These are phyloP conservation scores for Eutypella sp. DNA, from an alignment of 2,329 filamentous ascomycete genomes.

Conservation along the genomic window DNA sequence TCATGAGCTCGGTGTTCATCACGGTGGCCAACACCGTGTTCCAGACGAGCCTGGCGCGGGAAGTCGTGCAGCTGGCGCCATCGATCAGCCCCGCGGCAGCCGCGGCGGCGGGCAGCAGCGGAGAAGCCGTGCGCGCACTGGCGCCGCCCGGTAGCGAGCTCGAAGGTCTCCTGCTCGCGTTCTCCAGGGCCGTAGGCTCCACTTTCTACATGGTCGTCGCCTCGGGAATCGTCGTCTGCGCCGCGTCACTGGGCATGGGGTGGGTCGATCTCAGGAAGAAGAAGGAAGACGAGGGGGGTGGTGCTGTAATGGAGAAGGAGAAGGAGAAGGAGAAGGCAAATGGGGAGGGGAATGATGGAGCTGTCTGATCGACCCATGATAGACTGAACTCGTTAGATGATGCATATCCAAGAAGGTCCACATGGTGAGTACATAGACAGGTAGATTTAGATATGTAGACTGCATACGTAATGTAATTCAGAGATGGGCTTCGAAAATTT, in stretches of 20 bases:
- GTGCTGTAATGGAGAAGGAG: slow-evolving; percentile 2
- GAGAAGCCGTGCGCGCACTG: slow-evolving; percentile 22
- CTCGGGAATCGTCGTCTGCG: slow-evolving; percentile 14
- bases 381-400: too few relatives aligned
- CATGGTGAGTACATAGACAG: too few relatives aligned
- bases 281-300: slow-evolving; percentile 9
- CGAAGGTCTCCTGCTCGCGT: slow-evolving; percentile 17
- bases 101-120: slow-evolving; percentile 23
- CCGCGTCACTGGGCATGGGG: slow-evolving; percentile 22
- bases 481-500: too few relatives aligned
- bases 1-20: slow-evolving; percentile 19
- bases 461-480: too few relatives aligned
- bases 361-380: too few relatives aligned
- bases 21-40: slow-evolving; percentile 26
- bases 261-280: slow-evolving; percentile 22
- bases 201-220: slow-evolving; percentile 24
- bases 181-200: slow-evolving; percentile 18
- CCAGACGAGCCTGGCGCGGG: slow-evolving; percentile 17
- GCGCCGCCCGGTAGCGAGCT: slow-evolving; percentile 21
- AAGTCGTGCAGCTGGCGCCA: slow-evolving; percentile 17
- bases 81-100: slow-evolving; percentile 18
- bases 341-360: neutral
- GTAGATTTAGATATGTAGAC: too few relatives aligned
- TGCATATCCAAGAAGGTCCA: too few relatives aligned
- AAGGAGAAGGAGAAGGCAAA: neutral